Conservation (phyloP, 495 filamentous ascomycete species). For the Ramalina intermedia region DNA sequence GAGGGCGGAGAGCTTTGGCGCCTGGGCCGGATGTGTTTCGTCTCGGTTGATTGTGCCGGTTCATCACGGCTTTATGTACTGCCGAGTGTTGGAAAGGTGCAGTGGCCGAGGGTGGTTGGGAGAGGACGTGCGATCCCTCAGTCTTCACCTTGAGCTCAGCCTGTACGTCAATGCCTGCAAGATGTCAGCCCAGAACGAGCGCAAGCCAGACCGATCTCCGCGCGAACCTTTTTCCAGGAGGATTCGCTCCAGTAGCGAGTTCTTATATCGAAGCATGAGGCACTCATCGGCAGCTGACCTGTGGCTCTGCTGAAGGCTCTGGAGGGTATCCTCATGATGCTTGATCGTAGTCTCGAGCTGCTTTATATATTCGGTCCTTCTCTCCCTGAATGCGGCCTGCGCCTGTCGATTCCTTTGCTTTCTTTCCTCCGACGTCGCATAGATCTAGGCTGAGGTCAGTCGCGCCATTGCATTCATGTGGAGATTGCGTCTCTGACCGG, state of each 20-base stretch:
- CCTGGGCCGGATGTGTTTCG: conserved; percentile 55
- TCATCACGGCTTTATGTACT: conserved; percentile 57
- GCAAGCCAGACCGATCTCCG: neutral
- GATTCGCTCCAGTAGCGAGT: conserved; percentile 88
- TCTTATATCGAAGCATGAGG: conserved; percentile 96
- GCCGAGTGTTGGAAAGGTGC: conserved; percentile 47
- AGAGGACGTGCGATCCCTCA: conserved; percentile 54
- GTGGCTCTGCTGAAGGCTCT: conserved; percentile 85
- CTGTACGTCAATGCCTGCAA: conserved; percentile 85
- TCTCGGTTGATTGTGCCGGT: conserved; percentile 53
- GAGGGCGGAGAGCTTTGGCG: conserved; percentile 21
- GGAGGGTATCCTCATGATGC: conserved; percentile 85
- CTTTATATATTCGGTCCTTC: conserved; percentile 97
- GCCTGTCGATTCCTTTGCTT: conserved; percentile 97
- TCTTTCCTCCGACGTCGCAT: conserved; percentile 94
- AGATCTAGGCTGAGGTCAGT: conserved; percentile 45
- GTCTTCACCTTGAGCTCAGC: conserved; percentile 84
- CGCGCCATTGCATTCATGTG: neutral
- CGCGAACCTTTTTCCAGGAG: conserved; percentile 79
- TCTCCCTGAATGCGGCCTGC: conserved; percentile 91
- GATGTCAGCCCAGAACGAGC: conserved; percentile 6
- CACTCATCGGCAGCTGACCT: conserved; percentile 93
- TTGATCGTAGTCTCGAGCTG: conserved; percentile 96
- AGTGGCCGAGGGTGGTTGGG: conserved; percentile 45
- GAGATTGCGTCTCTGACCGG: conserved; percentile 50